A percentile compares a stretch with the other conserved stretches of the same genome.
Conservation (phyloP, 306 rosid genomes). For the Prunus mira region DNA sequence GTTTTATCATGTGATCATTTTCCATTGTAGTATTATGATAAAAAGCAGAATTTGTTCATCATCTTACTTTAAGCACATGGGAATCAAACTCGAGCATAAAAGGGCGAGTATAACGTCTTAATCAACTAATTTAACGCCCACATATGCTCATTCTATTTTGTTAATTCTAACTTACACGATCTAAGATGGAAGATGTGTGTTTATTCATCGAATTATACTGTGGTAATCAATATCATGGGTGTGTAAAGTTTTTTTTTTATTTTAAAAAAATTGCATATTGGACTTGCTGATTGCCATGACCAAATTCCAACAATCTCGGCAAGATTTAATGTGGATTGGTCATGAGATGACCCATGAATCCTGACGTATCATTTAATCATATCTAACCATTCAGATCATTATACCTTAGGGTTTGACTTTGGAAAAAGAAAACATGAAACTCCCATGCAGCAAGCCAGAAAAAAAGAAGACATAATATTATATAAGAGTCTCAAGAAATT, state of each 20-base stretch:
- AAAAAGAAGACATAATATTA: no score
- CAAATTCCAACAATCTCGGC: slow-evolving; percentile 30
- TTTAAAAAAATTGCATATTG: no score
- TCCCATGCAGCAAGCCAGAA: not conserved
- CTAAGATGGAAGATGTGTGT: no score
- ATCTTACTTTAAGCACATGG: no score
- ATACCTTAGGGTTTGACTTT: slow-evolving; percentile 12
- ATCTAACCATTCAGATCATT: not conserved
- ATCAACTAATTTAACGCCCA: no score
- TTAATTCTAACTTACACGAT: not conserved
- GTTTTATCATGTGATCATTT: no score
- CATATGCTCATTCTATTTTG: not conserved
- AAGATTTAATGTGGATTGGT: not conserved
- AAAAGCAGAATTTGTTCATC: no score
- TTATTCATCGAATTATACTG: not conserved
- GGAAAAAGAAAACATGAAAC: not conserved
- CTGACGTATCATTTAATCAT: not conserved
- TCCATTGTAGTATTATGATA: no score
- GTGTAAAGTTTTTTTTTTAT: not conserved
- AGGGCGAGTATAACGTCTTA: no score
- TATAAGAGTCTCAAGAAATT: no score
- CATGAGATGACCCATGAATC: not conserved
- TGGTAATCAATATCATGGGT: not conserved
- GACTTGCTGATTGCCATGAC: not conserved
- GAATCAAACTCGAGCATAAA: no score